A percentile compares a stretch with the other conserved stretches of the same genome.
Evolutionary conservation across 352 stramenopile species (phyloP).

Genomic region (Pythium aphanidermatum): DNA sequence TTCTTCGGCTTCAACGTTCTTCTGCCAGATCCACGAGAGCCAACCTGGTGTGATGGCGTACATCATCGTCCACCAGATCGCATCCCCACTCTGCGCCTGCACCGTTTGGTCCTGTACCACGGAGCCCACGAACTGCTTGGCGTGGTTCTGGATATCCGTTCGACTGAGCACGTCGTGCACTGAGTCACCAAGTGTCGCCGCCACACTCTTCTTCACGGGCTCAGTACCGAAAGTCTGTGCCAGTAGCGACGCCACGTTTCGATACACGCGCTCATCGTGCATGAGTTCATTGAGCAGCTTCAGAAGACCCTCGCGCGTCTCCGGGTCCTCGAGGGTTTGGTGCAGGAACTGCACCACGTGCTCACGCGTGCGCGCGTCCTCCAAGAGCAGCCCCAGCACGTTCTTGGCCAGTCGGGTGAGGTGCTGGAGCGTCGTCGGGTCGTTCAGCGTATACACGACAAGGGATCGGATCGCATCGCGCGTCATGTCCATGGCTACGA

Average conservation of each 20-base stretch:
- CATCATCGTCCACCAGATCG: constrained; percentile 75
- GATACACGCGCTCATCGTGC: constrained; percentile 41
- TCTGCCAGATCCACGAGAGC: constrained; percentile 75
- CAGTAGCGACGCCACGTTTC: constrained; percentile 54
- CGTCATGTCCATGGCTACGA: constrained; percentile 64
- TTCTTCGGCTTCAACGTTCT: constrained; percentile 9
- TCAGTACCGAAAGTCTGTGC: constrained; percentile 65
- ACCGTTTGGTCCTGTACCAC: constrained; percentile 82
- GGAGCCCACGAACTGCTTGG: constrained; percentile 74
- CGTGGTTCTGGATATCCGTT: constrained; percentile 69
- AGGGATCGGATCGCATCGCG: constrained; percentile 40
- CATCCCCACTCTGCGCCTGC: constrained; percentile 67
- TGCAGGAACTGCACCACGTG: constrained; percentile 53
- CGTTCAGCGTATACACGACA: constrained; percentile 56
- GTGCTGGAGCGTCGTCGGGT: constrained; percentile 45
- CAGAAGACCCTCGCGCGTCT: constrained; percentile 40
- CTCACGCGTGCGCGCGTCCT: constrained; percentile 48
- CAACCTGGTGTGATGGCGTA: constrained; percentile 71
- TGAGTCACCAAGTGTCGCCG: constrained; percentile 44
- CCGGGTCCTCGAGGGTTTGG: constrained; percentile 38
- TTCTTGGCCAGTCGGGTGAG: constrained; percentile 44
- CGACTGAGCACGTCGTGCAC: constrained; percentile 75
- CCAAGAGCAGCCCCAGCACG: constrained; percentile 35
- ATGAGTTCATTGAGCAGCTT: constrained; percentile 60
- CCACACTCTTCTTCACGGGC: constrained; percentile 56